Evolutionary conservation across 257 asterid species (phyloP).

Genomic region (Forsythia suspensa): DNA sequence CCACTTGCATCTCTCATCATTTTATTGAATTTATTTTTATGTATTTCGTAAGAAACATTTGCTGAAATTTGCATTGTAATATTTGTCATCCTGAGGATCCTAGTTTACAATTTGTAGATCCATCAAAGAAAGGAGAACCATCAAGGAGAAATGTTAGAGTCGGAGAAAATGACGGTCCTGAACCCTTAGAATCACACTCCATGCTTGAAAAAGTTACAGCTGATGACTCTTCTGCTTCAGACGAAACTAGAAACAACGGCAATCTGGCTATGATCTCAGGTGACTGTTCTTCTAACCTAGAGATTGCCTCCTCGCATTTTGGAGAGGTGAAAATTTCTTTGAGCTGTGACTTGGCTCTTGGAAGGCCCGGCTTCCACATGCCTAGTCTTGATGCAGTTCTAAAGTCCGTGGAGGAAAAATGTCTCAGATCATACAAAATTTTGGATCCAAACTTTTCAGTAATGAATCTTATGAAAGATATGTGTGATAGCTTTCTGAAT

Average conservation of each 20-base stretch:
- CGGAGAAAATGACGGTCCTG: slow-evolving; percentile 28
- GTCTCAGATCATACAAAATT: slow-evolving; percentile 41
- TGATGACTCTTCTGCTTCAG: slow-evolving; percentile 18
- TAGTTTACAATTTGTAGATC: slow-evolving; percentile 39
- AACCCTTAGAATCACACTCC: slow-evolving; percentile 25
- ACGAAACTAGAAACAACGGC: slow-evolving; percentile 29
- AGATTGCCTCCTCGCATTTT: slow-evolving; percentile 55
- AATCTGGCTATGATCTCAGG: slow-evolving; percentile 26
- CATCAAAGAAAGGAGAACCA: slow-evolving; percentile 34
- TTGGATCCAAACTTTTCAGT: slow-evolving; percentile 47
- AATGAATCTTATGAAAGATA: slow-evolving; percentile 55
- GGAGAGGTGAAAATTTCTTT: slow-evolving; percentile 64
- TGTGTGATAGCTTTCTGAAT: slow-evolving; percentile 49
- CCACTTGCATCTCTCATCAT: not conserved
- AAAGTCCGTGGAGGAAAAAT: slow-evolving; percentile 48
- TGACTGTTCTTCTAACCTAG: slow-evolving; percentile 35
- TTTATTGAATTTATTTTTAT: not conserved
- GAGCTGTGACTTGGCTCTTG: slow-evolving; percentile 39
- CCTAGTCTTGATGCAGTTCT: slow-evolving; percentile 52
- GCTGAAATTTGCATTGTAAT: slow-evolving; percentile 17
- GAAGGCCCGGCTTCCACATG: slow-evolving; percentile 38
- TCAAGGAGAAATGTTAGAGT: slow-evolving; percentile 22
- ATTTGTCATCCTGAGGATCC: slow-evolving; percentile 14
- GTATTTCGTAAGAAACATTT: not conserved
- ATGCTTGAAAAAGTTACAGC: slow-evolving; percentile 23